These are phyloP conservation scores for Eragrostis nindensis DNA, from an alignment of 176 grass and related monocot genomes.

Conservation along the genomic window DNA sequence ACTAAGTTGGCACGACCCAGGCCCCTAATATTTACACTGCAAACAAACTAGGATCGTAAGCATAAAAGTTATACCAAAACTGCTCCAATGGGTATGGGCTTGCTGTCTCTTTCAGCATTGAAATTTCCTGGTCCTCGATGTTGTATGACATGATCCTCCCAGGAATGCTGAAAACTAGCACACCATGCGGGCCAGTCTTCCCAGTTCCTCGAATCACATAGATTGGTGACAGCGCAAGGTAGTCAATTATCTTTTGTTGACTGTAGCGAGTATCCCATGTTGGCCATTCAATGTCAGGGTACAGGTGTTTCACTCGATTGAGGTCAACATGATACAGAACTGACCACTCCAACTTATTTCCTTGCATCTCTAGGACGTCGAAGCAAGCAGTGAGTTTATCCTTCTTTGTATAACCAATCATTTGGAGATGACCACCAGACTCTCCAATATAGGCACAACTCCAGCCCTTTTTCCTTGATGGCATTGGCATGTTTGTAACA, in stretches of 20 bases:
- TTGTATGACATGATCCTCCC: constrained; percentile 1
- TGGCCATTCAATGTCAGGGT: neutral
- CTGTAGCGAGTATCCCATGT: neutral
- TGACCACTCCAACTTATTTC: neutral
- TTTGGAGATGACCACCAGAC: neutral
- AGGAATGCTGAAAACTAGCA: neutral
- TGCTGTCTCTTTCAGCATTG: neutral
- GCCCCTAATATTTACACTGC: too few species aligned
- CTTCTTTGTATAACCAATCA: constrained; percentile 12
- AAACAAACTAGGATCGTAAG: neutral
- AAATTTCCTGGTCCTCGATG: neutral
- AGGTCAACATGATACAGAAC: neutral
- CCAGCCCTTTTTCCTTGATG: neutral
- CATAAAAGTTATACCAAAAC: neutral
- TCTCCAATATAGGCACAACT: neutral
- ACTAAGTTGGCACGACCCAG: too few species aligned
- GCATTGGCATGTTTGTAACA: neutral
- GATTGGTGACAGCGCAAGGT: neutral
- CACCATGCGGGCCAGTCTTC: neutral
- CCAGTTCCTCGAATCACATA: neutral
- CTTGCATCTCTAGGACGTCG: neutral
- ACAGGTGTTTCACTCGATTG: neutral
- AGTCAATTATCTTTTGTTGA: neutral
- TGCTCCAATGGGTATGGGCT: neutral
- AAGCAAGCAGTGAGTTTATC: neutral